Evolutionary conservation across 495 filamentous ascomycete species (phyloP).

Genomic region (Xylaria venustula): DNA sequence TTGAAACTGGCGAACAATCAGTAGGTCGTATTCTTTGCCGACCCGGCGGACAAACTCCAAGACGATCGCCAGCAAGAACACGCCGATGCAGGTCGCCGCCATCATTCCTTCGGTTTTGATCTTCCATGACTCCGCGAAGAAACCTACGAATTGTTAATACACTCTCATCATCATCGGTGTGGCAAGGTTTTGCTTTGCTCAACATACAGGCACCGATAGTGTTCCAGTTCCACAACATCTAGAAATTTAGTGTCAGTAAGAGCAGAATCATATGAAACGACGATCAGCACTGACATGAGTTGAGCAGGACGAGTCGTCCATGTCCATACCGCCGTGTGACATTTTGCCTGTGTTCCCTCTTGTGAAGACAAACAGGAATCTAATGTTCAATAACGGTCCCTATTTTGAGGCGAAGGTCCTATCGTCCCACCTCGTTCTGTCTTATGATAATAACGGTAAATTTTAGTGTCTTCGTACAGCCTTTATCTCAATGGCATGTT

Average conservation of each 20-base stretch:
- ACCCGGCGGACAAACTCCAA: slow-evolving; percentile 54
- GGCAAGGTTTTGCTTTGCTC: not conserved
- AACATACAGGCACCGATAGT: slow-evolving; percentile 47
- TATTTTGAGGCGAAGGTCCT: not conserved
- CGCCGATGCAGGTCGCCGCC: slow-evolving; percentile 58
- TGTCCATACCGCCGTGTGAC: slow-evolving; percentile 14
- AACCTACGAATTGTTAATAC: slow-evolving; percentile 28
- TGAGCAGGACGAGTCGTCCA: slow-evolving; percentile 16
- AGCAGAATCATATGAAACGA: not conserved
- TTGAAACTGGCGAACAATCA: slow-evolving; percentile 37
- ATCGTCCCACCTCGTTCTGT: not conserved
- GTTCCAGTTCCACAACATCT: slow-evolving; percentile 64
- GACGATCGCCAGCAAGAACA: slow-evolving; percentile 51
- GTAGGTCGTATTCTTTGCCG: slow-evolving; percentile 54
- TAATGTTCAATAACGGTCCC: not conserved
- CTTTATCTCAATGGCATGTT: not conserved
- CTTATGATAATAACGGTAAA: not conserved
- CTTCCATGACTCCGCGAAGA: slow-evolving; percentile 48
- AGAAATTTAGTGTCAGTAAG: slow-evolving; percentile 10
- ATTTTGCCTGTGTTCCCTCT: not conserved
- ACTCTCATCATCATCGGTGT: not conserved
- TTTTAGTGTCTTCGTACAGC: not conserved
- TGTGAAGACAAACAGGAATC: not conserved
- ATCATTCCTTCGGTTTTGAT: slow-evolving; percentile 48
- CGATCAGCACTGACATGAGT: not conserved